phyloP scores from a whole-genome alignment of 805 yeast genomes.

The Yarrowia hollandica region DNA sequence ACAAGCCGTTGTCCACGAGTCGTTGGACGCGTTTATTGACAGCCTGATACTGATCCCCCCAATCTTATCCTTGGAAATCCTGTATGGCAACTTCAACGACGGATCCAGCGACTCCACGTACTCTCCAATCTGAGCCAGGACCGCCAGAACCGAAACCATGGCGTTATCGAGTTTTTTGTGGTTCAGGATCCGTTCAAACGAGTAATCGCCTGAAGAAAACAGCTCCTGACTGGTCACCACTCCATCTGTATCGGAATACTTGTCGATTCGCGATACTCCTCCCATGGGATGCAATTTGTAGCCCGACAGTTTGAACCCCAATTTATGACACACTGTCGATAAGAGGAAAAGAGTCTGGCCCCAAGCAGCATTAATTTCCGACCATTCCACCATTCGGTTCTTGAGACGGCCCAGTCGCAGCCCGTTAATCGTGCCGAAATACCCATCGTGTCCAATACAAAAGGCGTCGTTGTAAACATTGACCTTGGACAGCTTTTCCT shows the following conservation, averaged over 20 bases:
- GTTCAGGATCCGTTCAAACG: slow-evolving; percentile 67
- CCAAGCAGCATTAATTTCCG: slow-evolving; percentile 86
- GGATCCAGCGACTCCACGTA: slow-evolving; percentile 49
- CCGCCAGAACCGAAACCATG: slow-evolving; percentile 72
- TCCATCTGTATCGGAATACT: slow-evolving; percentile 38
- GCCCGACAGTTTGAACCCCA: slow-evolving; percentile 55
- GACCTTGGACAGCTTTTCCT: slow-evolving; percentile 69
- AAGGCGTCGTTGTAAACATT: slow-evolving; percentile 85
- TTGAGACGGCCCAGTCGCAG: slow-evolving; percentile 72
- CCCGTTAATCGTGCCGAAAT: slow-evolving; percentile 85
- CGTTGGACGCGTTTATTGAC: slow-evolving; percentile 60
- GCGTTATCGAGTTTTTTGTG: slow-evolving; percentile 78
- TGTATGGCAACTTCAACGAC: slow-evolving; percentile 67
- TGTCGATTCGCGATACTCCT: slow-evolving; percentile 74
- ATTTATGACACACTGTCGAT: slow-evolving; percentile 59
- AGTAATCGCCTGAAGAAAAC: slow-evolving; percentile 68
- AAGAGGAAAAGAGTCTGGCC: slow-evolving; percentile 78
- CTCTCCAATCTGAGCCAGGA: slow-evolving; percentile 54
- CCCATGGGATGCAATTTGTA: slow-evolving; percentile 81
- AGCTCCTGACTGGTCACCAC: slow-evolving; percentile 50
- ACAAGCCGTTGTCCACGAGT: slow-evolving; percentile 90
- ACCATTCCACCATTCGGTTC: slow-evolving; percentile 71
- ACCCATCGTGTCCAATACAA: slow-evolving; percentile 78
- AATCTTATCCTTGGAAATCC: slow-evolving; percentile 66
- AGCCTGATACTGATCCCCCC: slow-evolving; percentile 77